Base-by-base conservation (phyloP, 2,329 filamentous ascomycete species). In the Aspergillus arachidicola region DNA sequence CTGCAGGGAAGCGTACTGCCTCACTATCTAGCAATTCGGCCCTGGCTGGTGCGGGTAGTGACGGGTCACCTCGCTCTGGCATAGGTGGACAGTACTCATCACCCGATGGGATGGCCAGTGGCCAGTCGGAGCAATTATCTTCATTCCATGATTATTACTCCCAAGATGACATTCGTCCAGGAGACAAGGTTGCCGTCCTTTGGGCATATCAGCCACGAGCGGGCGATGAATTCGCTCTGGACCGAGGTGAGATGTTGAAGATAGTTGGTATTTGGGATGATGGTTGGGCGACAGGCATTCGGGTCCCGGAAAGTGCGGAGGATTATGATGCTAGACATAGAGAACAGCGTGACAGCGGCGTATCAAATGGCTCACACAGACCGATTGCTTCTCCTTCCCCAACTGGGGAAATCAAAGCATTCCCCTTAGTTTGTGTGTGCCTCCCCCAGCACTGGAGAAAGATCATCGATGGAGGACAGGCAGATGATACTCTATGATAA, bases 71-170 rank as follows among this genome's bases (percentile, higher is more conserved):
- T 7, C 85, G 83, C 45, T 87, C 86, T 12, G 83, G 75, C 63
- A 93, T 86, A 75, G 89, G 84, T 30, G 88, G 85, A 53, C 90
- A 89, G 58, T 89, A 92, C 78, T 97, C 94, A 3, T 97, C 94
- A 4, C 93, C 93, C 0, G 91, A 91, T 71, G 93, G 90, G 30
- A 80, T 94, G 65, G 87, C 89, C 28, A 97, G 93, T 71, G 93
- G 94, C 64, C 93, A 97, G 76, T 98, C 94, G 0, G 95, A 99
- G 79, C 95, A 98, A 77, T 82, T 99, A 59, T 90, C 92, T 4
- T 97, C 93, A 75, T 99, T 99, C 87, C 97, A 97, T 75, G 95
- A 99, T 78, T 99, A 99, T 79, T 99, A 99, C 76, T 98, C 94
- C 2, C 90, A 94, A 71, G 95, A 98, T 72, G 94, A 98, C 71